Evolutionary conservation across 2,329 filamentous ascomycete species (phyloP), one percentile per base, ranked within the genome.

Genomic region (Alternaria triticimaculans): DNA sequence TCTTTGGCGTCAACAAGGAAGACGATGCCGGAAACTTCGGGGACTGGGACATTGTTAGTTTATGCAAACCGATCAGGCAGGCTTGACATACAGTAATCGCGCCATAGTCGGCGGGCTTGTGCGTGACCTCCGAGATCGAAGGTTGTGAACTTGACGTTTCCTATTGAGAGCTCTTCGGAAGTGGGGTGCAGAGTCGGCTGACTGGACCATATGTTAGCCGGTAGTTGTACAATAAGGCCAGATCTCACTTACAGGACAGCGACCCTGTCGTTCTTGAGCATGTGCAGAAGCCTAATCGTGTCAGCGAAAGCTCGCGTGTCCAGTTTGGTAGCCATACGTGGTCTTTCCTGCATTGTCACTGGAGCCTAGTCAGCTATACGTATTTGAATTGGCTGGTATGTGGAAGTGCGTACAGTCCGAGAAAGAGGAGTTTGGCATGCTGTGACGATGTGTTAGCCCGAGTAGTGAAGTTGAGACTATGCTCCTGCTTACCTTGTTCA

Each of bases 1-100:
- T 99, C 96, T 85, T 97, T 97, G 76, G 96, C 94, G 77, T 99
- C 96, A 74, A 99, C 93, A 62, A 98, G 90, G 87, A 98, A 99
- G 73, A 99, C 94, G 75, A 98, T 97, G 64, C 95, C 94, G 82
- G 67, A 70, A 12, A 78, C 78, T 70, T 80, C 76, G 61, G 79
- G 79, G 71, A 80, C 72, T 77, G 59, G 15, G 33, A 21, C 10
- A 33, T 11, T 48, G 62, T 72, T 53, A 69, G 66, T 43, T 6
- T 6, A 11, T 43, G 55, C 41, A 46, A 11, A 8, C 10, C 37
- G 10, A 21, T n/a, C 5, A 23, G 50, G 25, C 11, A 23, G 20
- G 58, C 4, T 28, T 12, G 26, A 44, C 67, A 20, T 68, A 77
- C 75, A 79, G 72, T 81, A 81, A 58, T 81, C 79, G 55, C 78